A percentile compares a stretch with the other conserved stretches of the same genome.
These are phyloP conservation scores for Suhomyces coccinellae DNA, from an alignment of 1,139 yeast species.

Conservation along the genomic window DNA sequence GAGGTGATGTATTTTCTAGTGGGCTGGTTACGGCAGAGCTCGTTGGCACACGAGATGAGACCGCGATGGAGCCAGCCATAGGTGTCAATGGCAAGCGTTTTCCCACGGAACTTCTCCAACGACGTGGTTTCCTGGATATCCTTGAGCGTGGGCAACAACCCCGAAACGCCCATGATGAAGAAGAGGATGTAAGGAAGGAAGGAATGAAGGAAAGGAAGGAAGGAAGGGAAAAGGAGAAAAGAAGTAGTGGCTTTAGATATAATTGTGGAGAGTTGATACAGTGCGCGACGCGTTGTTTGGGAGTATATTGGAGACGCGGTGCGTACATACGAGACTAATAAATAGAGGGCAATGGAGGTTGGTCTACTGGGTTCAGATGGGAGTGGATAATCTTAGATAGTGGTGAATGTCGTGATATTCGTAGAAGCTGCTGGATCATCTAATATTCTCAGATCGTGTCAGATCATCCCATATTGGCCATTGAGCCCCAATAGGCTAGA, in stretches of 20 bases:
- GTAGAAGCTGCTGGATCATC: too few species aligned
- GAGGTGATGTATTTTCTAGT: constrained; percentile 66
- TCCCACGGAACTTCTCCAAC: constrained; percentile 64
- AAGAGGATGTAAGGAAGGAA: neutral
- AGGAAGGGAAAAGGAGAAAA: neutral
- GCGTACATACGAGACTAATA: constrained; percentile 1
- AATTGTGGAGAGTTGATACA: too few species aligned
- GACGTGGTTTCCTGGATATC: constrained; percentile 65
- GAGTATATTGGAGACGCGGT: constrained; percentile 1
- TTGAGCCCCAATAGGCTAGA: too few species aligned
- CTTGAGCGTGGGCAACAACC: constrained; percentile 72
- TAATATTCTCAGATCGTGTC: too few species aligned
- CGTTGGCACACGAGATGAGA: constrained; percentile 79
- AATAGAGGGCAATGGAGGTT: neutral
- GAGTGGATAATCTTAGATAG: too few species aligned
- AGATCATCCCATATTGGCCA: too few species aligned
- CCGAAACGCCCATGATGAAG: constrained; percentile 71
- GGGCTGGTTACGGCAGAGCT: constrained; percentile 69
- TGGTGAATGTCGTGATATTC: too few species aligned
- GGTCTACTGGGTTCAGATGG: too few species aligned
- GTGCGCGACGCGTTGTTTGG: constrained; percentile 8
- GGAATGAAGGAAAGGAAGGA: neutral
- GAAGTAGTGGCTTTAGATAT: neutral
- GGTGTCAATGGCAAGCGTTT: constrained; percentile 87
- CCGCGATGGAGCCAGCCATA: constrained; percentile 97